phyloP scores from a whole-genome alignment of 1,284 basidiomycete genomes.

The Cutaneotrichosporon mucoides region DNA sequence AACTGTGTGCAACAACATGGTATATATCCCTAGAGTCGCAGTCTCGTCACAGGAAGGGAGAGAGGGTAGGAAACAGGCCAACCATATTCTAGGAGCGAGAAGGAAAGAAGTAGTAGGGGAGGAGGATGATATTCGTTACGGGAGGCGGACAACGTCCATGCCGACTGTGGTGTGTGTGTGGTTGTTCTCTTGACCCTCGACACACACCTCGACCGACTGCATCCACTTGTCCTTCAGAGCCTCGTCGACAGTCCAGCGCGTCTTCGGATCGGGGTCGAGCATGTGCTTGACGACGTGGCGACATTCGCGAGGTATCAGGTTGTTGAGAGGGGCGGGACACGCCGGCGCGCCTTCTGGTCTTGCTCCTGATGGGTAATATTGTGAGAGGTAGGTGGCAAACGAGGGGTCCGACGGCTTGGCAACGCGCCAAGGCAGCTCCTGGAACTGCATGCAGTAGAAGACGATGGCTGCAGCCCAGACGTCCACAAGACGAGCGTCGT shows the following conservation, averaged over 20 bases:
- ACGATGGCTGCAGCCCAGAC: constrained; percentile 97
- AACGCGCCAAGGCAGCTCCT: constrained; percentile 94
- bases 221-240: constrained; percentile 81
- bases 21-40: constrained; percentile 7
- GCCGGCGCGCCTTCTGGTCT: constrained; percentile 18
- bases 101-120: not conserved
- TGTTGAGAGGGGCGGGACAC: constrained; percentile 59
- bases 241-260: constrained; percentile 74
- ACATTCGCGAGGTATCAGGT: constrained; percentile 81
- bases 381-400: constrained; percentile 75
- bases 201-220: constrained; percentile 60
- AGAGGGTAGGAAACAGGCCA: not conserved
- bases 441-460: constrained; percentile 97
- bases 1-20: constrained; percentile 17
- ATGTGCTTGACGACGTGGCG: constrained; percentile 83
- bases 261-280: constrained; percentile 90
- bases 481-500: constrained; percentile 94
- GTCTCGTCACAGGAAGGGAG: not conserved
- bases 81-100: no score
- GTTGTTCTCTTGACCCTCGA: constrained; percentile 38
- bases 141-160: constrained; percentile 32
- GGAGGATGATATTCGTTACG: not conserved
- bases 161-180: constrained; percentile 42
- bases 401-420: constrained; percentile 80
- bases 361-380: constrained; percentile 51